phyloP scores from a whole-genome alignment of 2,329 filamentous ascomycete species.

The Sporothrix sp. region DNA sequence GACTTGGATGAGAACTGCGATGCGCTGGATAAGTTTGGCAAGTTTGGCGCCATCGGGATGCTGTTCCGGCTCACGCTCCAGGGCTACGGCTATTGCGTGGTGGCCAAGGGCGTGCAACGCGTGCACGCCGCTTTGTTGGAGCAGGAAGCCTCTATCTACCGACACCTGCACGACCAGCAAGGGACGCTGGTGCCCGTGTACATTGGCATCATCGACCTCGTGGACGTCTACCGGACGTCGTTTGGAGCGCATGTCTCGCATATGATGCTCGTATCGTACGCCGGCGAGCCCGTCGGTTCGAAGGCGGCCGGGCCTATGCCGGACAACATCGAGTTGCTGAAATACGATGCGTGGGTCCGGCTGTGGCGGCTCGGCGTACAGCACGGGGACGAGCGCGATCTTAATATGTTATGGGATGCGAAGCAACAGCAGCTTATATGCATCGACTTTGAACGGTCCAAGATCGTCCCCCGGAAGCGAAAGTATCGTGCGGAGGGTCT shows the following conservation, averaged over 20 bases:
- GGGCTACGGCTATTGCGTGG: slow-evolving; percentile 7
- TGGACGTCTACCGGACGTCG: not conserved
- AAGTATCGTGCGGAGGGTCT: slow-evolving; percentile 32
- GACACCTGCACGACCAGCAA: not conserved
- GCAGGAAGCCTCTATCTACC: not conserved
- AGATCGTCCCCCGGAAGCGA: not conserved
- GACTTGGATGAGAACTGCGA: slow-evolving; percentile 7
- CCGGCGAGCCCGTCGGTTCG: not conserved
- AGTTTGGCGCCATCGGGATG: not conserved
- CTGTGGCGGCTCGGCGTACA: not conserved
- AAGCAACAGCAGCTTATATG: not conserved
- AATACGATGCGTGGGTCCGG: not conserved
- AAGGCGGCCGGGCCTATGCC: not conserved
- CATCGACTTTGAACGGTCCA: slow-evolving; percentile 7
- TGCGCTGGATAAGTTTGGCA: slow-evolving; percentile 5
- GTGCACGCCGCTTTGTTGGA: not conserved
- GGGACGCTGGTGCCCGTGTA: slow-evolving; percentile 6
- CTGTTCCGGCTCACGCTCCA: slow-evolving; percentile 7
- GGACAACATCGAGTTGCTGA: not conserved
- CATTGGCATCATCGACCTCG: not conserved
- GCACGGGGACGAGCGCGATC: not conserved
- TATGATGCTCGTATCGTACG: slow-evolving; percentile 11
- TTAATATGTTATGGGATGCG: slow-evolving; percentile 4
- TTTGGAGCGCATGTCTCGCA: slow-evolving; percentile 2
- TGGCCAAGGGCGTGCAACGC: slow-evolving; percentile 8